Conservation (phyloP, 2,329 filamentous ascomycete genomes). For the Zasmidium cellare region DNA sequence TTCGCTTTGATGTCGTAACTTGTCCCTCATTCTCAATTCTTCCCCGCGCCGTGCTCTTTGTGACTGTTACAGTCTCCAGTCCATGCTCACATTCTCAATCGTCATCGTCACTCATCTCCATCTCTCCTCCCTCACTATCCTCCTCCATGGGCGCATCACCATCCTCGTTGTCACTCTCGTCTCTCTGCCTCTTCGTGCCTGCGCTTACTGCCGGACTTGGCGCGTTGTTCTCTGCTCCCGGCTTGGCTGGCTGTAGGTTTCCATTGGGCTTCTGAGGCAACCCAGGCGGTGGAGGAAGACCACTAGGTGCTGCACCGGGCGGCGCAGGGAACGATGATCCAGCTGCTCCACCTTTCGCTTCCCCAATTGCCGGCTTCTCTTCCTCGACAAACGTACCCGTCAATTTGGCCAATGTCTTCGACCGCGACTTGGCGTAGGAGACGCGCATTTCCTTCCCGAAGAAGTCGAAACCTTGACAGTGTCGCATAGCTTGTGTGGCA, state of each 20-base stretch:
- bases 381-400: constrained; percentile 76
- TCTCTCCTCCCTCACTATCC: constrained; percentile 52
- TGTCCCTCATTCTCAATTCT: too few relatives aligned
- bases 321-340: constrained; percentile 33
- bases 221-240: constrained; percentile 46
- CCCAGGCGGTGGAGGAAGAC: constrained; percentile 26
- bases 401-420: constrained; percentile 83
- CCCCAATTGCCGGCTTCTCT: constrained; percentile 7
- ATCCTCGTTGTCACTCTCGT: constrained; percentile 36
- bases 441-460: constrained; percentile 88
- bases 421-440: constrained; percentile 85
- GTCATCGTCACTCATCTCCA: constrained; percentile 76
- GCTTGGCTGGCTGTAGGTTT: constrained; percentile 33
- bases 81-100: constrained; percentile 34
- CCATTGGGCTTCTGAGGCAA: constrained; percentile 30
- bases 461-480: constrained; percentile 81
- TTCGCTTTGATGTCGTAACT: too few relatives aligned
- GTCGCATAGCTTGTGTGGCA: constrained; percentile 91
- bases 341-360: constrained; percentile 16
- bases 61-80: too few relatives aligned
- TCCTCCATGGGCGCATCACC: constrained; percentile 47
- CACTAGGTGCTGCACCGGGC: constrained; percentile 24
- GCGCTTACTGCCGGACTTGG: constrained; percentile 47
- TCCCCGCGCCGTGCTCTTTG: too few relatives aligned
- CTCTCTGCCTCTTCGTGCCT: constrained; percentile 56